These are phyloP conservation scores for Nasturtium officinale DNA, from an alignment of 345 rosid species.

Conservation along the genomic window DNA sequence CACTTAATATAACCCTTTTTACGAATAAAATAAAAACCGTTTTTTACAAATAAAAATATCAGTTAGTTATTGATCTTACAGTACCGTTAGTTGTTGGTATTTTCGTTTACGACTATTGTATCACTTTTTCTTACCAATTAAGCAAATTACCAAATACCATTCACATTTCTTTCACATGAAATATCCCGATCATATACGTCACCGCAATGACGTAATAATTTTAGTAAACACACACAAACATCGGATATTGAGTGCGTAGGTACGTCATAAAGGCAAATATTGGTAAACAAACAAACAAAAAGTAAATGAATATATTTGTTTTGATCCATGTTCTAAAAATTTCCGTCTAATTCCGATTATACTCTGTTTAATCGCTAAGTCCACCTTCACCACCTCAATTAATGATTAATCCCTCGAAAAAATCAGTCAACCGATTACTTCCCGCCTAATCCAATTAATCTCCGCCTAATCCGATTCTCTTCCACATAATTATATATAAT, in stretches of 20 bases:
- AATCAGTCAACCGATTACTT: too few relatives aligned
- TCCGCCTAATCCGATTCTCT: too few relatives aligned
- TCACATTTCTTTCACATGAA: neutral
- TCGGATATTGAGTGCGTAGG: neutral
- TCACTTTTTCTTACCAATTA: neutral
- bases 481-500: too few relatives aligned
- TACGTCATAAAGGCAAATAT: conserved; percentile 3
- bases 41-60: too few relatives aligned
- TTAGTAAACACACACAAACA: neutral
- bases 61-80: neutral
- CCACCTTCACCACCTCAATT: too few relatives aligned
- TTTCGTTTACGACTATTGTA: neutral
- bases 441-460: too few relatives aligned
- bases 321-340: too few relatives aligned
- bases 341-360: too few relatives aligned
- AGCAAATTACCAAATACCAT: neutral
- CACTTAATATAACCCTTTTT: too few relatives aligned
- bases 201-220: conserved; percentile 9
- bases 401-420: too few relatives aligned
- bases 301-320: neutral
- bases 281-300: neutral
- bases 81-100: neutral
- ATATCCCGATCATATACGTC: conserved; percentile 9
- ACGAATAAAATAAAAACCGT: too few relatives aligned
- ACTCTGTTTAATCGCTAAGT: too few relatives aligned